Conservation (phyloP, 1,139 yeast genomes). For the Candida neerlandica region DNA sequence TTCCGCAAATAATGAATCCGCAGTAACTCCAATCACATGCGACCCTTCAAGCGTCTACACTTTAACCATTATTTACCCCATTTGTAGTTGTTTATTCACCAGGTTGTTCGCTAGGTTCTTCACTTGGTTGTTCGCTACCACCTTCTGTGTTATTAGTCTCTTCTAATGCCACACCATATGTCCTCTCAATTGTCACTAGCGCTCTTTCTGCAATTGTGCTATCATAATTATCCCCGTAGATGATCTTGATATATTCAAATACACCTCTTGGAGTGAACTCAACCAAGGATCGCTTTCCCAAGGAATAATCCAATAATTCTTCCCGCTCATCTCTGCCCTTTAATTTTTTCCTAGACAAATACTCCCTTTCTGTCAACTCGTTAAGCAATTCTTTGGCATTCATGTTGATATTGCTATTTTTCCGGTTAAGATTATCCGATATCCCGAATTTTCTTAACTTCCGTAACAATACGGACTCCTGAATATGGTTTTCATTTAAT, state of each 20-base stretch:
- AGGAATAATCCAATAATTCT: slow-evolving; percentile 25
- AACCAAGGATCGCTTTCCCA: slow-evolving; percentile 37
- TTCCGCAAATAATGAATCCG: too few relatives aligned
- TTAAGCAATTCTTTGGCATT: slow-evolving; percentile 27
- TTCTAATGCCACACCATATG: slow-evolving; percentile 22
- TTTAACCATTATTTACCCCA: not conserved
- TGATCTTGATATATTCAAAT: slow-evolving; percentile 26
- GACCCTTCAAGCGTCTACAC: not conserved
- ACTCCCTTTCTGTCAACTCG: slow-evolving; percentile 38
- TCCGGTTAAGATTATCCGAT: slow-evolving; percentile 21
- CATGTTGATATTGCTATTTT: slow-evolving; percentile 28
- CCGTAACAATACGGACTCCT: slow-evolving; percentile 28
- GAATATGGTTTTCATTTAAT: slow-evolving; percentile 36
- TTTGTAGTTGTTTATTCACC: not conserved
- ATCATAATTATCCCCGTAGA: slow-evolving; percentile 33
- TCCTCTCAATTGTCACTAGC: slow-evolving; percentile 30
- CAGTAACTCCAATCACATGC: too few relatives aligned
- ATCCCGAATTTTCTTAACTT: slow-evolving; percentile 34
- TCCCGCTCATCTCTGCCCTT: slow-evolving; percentile 19
- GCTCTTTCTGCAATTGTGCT: slow-evolving; percentile 23
- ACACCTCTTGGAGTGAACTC: slow-evolving; percentile 39
- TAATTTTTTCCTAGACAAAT: slow-evolving; percentile 24
- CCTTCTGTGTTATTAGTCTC: slow-evolving; percentile 7
- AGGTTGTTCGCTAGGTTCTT: not conserved
- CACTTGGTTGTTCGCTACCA: not conserved